Percentiles rank a stretch among this genome's conserved stretches.
These are phyloP conservation scores for Staphylotrichum longicolle DNA, from an alignment of 495 filamentous ascomycete species.

Conservation along the genomic window DNA sequence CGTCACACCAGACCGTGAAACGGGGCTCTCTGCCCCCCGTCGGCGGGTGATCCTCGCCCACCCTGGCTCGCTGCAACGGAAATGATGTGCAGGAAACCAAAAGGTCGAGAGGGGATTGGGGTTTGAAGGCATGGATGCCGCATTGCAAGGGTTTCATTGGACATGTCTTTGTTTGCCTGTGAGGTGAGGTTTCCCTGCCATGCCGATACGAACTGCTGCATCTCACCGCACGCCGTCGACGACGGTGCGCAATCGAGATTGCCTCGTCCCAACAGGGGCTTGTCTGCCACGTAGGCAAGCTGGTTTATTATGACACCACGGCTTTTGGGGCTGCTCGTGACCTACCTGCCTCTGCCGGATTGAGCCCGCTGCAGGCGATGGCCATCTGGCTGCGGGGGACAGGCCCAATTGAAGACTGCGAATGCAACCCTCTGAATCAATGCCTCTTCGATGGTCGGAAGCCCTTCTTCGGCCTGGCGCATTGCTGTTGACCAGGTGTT, in stretches of 20 bases:
- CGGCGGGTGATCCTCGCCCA: slow-evolving; percentile 9
- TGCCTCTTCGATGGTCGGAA: slow-evolving; percentile 9
- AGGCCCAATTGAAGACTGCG: slow-evolving; percentile 6
- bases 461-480: slow-evolving; percentile 11
- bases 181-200: not conserved
- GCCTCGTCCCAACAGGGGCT: not conserved
- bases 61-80: slow-evolving; percentile 24
- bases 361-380: slow-evolving; percentile 15
- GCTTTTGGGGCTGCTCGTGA: slow-evolving; percentile 9
- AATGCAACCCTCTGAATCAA: slow-evolving; percentile 6
- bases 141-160: slow-evolving; percentile 4
- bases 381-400: slow-evolving; percentile 5
- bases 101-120: slow-evolving; percentile 10
- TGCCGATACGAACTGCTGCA: slow-evolving; percentile 12
- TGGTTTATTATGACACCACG: not conserved
- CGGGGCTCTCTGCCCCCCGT: not conserved
- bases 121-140: slow-evolving; percentile 5
- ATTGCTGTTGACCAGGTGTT: not conserved
- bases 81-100: slow-evolving; percentile 29
- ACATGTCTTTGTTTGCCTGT: not conserved
- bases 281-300: slow-evolving; percentile 10
- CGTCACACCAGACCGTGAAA: slow-evolving; percentile 6
- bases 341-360: slow-evolving; percentile 14
- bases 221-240: not conserved
- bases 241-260: slow-evolving; percentile 3